Conservation (phyloP, 2,329 filamentous ascomycete species). For the Sphaerulina populicola region DNA sequence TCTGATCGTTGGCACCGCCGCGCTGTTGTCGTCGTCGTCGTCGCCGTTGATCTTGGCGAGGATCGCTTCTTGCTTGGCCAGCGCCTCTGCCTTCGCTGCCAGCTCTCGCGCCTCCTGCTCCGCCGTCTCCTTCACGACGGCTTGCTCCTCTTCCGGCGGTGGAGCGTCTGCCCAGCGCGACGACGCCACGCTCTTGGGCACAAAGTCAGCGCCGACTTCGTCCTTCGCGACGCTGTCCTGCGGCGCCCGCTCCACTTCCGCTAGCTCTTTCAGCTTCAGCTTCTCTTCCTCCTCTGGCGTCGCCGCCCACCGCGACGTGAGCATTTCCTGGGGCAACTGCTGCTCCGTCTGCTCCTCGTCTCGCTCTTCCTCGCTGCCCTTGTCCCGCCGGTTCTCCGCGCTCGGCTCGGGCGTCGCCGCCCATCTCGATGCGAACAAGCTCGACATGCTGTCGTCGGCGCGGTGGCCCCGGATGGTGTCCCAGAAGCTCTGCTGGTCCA, state of each 20-base stretch:
- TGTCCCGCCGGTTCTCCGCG: constrained; percentile 5
- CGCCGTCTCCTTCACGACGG: neutral
- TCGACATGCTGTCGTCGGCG: constrained; percentile 31
- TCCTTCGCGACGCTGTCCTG: neutral
- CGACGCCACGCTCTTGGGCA: constrained; percentile 22
- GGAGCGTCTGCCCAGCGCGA: constrained; percentile 27
- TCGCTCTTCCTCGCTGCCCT: constrained; percentile 2
- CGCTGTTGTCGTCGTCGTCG: neutral
- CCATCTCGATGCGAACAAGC: constrained; percentile 28
- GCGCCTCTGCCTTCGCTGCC: constrained; percentile 3
- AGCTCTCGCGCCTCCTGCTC: constrained; percentile 6
- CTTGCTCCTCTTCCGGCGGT: constrained; percentile 14
- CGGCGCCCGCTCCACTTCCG: neutral
- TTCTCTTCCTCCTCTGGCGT: constrained; percentile 17
- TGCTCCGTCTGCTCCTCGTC: constrained; percentile 7
- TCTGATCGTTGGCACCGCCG: neutral
- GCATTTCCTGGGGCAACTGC: constrained; percentile 16
- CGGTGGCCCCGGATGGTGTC: constrained; percentile 36
- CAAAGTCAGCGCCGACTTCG: constrained; percentile 6
- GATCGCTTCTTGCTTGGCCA: constrained; percentile 7
- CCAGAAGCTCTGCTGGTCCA: constrained; percentile 46
- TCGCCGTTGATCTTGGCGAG: constrained; percentile 10
- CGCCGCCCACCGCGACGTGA: constrained; percentile 24
- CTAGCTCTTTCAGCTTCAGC: constrained; percentile 6
- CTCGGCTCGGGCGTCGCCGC: constrained; percentile 23